phyloP scores from a whole-genome alignment of 176 grass and related monocot species.

The Zea mays region DNA sequence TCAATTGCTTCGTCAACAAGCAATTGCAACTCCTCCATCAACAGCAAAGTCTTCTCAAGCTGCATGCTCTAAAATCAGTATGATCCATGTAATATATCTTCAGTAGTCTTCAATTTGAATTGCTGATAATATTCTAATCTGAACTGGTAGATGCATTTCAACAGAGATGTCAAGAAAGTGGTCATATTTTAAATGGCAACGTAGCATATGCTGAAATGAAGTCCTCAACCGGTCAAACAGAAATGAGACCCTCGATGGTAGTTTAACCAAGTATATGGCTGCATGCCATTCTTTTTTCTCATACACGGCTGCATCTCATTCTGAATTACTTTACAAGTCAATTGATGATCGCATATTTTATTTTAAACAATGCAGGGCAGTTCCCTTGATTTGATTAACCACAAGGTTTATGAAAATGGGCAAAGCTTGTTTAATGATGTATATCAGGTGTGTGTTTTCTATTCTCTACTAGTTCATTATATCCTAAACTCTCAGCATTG shows the following conservation, averaged over 20 bases:
- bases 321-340: conserved; percentile 20
- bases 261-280: conserved; percentile 33
- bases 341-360: background rate
- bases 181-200: conserved; percentile 69
- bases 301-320: conserved; percentile 25
- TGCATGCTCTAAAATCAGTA: conserved; percentile 56
- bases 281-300: conserved; percentile 30
- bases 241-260: conserved; percentile 55
- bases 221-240: conserved; percentile 28
- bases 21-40: conserved; percentile 53
- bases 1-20: conserved; percentile 69
- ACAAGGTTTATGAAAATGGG: conserved; percentile 62
- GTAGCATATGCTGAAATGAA: conserved; percentile 51
- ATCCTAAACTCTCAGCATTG: background rate
- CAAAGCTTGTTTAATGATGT: conserved; percentile 60
- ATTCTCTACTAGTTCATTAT: conserved; percentile 25
- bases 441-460: conserved; percentile 62
- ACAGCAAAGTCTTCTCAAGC: conserved; percentile 63
- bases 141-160: conserved; percentile 47
- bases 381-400: conserved; percentile 37
- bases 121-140: conserved; percentile 41
- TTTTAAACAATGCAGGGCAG: conserved; percentile 38
- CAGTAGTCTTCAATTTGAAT: conserved; percentile 37
- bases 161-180: conserved; percentile 75
- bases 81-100: conserved; percentile 61